These are phyloP conservation scores for Clarireedia sp. DNA, from an alignment of 2,329 filamentous ascomycete species.

Conservation along the genomic window DNA sequence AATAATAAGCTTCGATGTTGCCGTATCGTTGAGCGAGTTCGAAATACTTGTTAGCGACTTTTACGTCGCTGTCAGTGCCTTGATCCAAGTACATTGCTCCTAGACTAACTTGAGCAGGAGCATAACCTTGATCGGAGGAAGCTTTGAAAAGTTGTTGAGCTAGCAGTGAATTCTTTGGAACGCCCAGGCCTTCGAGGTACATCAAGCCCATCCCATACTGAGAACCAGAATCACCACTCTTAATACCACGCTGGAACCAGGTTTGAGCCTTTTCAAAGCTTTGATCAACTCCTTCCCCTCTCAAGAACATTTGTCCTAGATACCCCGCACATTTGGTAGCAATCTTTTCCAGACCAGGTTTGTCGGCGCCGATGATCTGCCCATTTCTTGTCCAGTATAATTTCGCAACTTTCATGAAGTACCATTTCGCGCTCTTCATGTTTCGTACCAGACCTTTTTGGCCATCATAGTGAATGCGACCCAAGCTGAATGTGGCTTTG, in stretches of 20 bases:
- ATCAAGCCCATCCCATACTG: constrained; percentile 64
- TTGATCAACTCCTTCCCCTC: constrained; percentile 62
- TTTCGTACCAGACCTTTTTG: constrained; percentile 53
- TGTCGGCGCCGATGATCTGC: constrained; percentile 48
- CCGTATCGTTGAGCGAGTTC: constrained; percentile 61
- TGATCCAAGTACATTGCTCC: constrained; percentile 65
- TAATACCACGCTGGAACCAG: constrained; percentile 62
- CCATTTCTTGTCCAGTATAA: constrained; percentile 62
- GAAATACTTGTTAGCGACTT: constrained; percentile 55
- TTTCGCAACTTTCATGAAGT: constrained; percentile 60
- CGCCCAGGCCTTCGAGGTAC: constrained; percentile 60
- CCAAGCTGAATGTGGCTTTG: constrained; percentile 60
- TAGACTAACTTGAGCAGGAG: constrained; percentile 57
- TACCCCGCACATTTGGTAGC: constrained; percentile 64
- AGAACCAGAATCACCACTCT: constrained; percentile 56
- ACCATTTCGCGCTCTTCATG: constrained; percentile 54
- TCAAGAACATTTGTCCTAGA: constrained; percentile 63
- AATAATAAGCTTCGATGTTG: constrained; percentile 66
- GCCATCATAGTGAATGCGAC: constrained; percentile 63
- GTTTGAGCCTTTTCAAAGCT: constrained; percentile 54
- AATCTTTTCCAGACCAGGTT: constrained; percentile 51
- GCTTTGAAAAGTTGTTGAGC: constrained; percentile 58
- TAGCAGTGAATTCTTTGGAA: constrained; percentile 50
- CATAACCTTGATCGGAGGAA: constrained; percentile 60
- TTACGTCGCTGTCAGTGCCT: constrained; percentile 39